These are phyloP conservation scores for Nemania sp. DNA, from an alignment of 2,329 filamentous ascomycete species.

Conservation along the genomic window DNA sequence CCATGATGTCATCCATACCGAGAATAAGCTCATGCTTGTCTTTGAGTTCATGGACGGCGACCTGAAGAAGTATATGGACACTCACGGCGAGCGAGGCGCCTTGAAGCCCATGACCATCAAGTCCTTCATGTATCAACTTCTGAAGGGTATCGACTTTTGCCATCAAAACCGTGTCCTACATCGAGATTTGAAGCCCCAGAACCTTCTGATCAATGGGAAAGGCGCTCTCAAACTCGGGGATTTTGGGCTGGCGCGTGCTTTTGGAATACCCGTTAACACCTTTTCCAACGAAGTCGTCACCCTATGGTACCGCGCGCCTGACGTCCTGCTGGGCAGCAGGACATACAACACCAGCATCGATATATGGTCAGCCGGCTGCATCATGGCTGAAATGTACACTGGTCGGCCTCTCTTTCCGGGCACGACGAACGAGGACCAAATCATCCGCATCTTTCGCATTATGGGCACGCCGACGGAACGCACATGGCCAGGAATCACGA, in stretches of 20 bases:
- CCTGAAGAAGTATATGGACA: constrained; percentile 98
- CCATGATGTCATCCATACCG: constrained; percentile 98
- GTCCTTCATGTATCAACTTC: constrained; percentile 98
- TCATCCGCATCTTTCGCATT: constrained; percentile 94
- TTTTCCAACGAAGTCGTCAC: constrained; percentile 99
- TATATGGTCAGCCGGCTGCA: constrained; percentile 98
- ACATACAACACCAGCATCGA: constrained; percentile 99
- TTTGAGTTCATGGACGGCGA: constrained; percentile 99
- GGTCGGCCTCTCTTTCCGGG: constrained; percentile 94
- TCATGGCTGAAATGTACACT: constrained; percentile 99
- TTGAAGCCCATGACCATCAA: constrained; percentile 92
- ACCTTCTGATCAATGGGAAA: constrained; percentile 91
- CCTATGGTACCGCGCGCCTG: constrained; percentile 95
- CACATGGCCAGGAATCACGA: constrained; percentile 92
- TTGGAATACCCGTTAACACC: constrained; percentile 96
- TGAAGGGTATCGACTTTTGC: constrained; percentile 95
- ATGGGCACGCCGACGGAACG: constrained; percentile 98
- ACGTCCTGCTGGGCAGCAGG: constrained; percentile 88
- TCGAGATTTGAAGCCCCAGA: constrained; percentile 94
- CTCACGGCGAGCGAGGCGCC: constrained; percentile 83
- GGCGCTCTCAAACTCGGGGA: constrained; percentile 91
- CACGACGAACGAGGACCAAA: constrained; percentile 97
- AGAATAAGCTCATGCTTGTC: constrained; percentile 99
- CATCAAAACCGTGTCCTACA: constrained; percentile 97
- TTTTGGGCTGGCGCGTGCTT: constrained; percentile 91